Evolutionary conservation across 108 stramenopile species (phyloP), one percentile per base, ranked within the genome.

Genomic region (Skeletonema grethae): DNA sequence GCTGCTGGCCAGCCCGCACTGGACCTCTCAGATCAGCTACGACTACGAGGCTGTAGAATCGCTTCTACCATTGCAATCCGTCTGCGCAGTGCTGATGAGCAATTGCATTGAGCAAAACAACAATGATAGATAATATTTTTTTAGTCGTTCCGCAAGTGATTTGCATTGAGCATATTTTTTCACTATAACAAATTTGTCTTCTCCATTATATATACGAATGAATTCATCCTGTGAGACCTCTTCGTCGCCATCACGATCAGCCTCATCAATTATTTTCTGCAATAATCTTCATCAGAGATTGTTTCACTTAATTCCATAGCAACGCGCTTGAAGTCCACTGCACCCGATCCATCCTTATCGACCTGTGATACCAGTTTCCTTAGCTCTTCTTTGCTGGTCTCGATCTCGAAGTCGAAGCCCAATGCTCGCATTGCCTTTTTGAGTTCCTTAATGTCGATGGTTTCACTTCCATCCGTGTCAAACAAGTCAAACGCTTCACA

Each of bases 391-490:
- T 96, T 95, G 66, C 87, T 90, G 31, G 91, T 89, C 80, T 95
- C 83, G n/a, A n/a, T n/a, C n/a, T n/a, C n/a, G n/a, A n/a, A n/a
- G n/a, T n/a, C n/a, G 38, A 95, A 95, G 43, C 96, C 96, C 1
- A 97, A 79, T 29, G 95, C 94, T 2, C 94, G 73, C 89, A 97
- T 95, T 13, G 94, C 96, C 0, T 92, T 93, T 77, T 93, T 92
- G 11, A 97, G 88, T 73, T 97, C 96, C 67, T 94, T 91, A 29
- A 87, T 87, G 41, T 96, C 95, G 69, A 96, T 96, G 13, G 88
- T 87, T 35, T 87, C 83, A 30, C 76, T 73, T 25, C 90, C 92
- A 80, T 93, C 92, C 4, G 87, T 89, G 65, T 95, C 95, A 76
- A 95, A 95, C 48, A 95, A 77, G 70, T 89, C 90, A 75, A 90